A percentile compares a stretch with the other conserved stretches of the same genome.
Evolutionary conservation across 495 filamentous ascomycete species (phyloP).

Genomic region (Arthonia radiata): DNA sequence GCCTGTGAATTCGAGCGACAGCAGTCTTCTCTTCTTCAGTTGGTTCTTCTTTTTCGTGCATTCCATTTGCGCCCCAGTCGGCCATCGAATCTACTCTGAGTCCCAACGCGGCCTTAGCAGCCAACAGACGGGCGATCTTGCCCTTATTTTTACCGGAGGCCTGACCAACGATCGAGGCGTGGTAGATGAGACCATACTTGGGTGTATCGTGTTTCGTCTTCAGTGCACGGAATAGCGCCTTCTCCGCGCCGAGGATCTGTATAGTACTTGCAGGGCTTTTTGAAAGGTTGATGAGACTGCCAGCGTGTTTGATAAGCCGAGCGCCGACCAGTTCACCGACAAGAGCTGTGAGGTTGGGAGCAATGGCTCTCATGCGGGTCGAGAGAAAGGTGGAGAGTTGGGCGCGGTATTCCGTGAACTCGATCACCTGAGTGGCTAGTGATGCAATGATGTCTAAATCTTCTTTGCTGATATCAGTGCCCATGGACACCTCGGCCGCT

Average conservation of each 20-base stretch:
- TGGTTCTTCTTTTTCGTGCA: slow-evolving; percentile 36
- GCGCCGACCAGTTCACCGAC: slow-evolving; percentile 90
- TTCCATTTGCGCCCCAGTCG: slow-evolving; percentile 38
- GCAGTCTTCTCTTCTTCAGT: slow-evolving; percentile 69
- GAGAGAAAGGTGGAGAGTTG: slow-evolving; percentile 75
- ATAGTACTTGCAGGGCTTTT: slow-evolving; percentile 92
- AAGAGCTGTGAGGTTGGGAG: slow-evolving; percentile 82
- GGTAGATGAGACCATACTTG: slow-evolving; percentile 98
- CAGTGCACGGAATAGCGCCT: slow-evolving; percentile 89
- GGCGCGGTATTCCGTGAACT: slow-evolving; percentile 66
- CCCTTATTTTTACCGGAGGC: slow-evolving; percentile 96
- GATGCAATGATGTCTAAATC: slow-evolving; percentile 77
- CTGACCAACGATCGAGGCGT: slow-evolving; percentile 88
- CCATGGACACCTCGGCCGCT: slow-evolving; percentile 92
- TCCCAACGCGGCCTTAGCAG: slow-evolving; percentile 78
- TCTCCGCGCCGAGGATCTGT: slow-evolving; percentile 95
- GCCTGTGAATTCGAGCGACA: slow-evolving; percentile 46
- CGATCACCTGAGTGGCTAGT: slow-evolving; percentile 80
- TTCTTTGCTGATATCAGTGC: slow-evolving; percentile 75
- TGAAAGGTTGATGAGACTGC: slow-evolving; percentile 82
- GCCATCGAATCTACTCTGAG: slow-evolving; percentile 78
- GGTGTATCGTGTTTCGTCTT: slow-evolving; percentile 99
- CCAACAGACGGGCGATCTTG: slow-evolving; percentile 91
- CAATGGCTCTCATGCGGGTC: slow-evolving; percentile 88
- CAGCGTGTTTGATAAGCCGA: slow-evolving; percentile 83